These are phyloP conservation scores for Bipolaris oryzae DNA, from an alignment of 2,329 filamentous ascomycete species.

Conservation along the genomic window DNA sequence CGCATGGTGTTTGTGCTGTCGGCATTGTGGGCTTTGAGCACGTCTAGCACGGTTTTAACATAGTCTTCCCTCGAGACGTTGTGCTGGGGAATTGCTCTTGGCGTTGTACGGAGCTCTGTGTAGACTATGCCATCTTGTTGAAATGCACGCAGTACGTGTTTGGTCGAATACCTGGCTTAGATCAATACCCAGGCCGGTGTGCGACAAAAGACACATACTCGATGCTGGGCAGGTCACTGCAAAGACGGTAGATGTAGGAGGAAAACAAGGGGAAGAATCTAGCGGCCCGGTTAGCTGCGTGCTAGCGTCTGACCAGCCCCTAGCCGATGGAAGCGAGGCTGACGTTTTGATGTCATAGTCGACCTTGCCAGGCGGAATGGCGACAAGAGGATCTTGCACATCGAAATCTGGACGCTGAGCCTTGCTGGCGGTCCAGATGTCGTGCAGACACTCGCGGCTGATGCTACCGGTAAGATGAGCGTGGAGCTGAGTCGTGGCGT, in stretches of 20 bases:
- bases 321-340: conserved; percentile 30
- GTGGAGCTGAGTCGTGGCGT: conserved; percentile 64
- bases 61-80: conserved; percentile 68
- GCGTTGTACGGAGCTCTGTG: conserved; percentile 80
- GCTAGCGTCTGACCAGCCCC: conserved; percentile 1
- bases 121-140: conserved; percentile 74
- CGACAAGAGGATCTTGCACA: conserved; percentile 70
- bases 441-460: conserved; percentile 71
- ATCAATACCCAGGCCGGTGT: conserved; percentile 16
- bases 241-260: conserved; percentile 77
- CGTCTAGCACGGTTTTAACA: conserved; percentile 67
- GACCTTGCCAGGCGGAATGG: conserved; percentile 73
- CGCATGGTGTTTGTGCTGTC: conserved; percentile 55
- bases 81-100: conserved; percentile 63
- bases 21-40: conserved; percentile 62
- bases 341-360: conserved; percentile 74
- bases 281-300: conserved; percentile 23
- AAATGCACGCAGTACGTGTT: conserved; percentile 64
- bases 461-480: conserved; percentile 83
- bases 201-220: conserved; percentile 62
- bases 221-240: conserved; percentile 67
- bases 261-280: conserved; percentile 80
- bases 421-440: conserved; percentile 72
- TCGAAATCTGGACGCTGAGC: conserved; percentile 56
- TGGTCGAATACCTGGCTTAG: conserved; percentile 61